Evolutionary conservation across 2,329 filamentous ascomycete genomes (phyloP).

Genomic region (Hypoxylon sp.): DNA sequence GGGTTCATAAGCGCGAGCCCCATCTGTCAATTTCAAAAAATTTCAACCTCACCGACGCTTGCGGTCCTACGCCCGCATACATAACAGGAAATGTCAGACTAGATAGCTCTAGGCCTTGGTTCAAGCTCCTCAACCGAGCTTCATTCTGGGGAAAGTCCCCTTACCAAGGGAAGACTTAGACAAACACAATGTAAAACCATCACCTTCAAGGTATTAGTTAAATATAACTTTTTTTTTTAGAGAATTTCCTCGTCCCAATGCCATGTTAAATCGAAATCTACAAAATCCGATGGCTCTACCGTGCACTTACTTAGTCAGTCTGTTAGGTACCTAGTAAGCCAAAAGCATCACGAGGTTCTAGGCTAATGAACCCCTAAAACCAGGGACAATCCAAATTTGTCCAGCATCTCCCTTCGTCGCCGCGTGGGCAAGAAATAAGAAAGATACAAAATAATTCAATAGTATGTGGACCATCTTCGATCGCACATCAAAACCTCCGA

Average conservation of each 20-base stretch:
- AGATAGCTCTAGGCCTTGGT: slow-evolving; percentile 27
- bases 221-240: slow-evolving; percentile 1
- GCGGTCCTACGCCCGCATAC: slow-evolving; percentile 11
- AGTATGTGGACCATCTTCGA: slow-evolving; percentile 40
- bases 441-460: slow-evolving; percentile 33
- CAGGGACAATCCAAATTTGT: slow-evolving; percentile 23
- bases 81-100: slow-evolving; percentile 20
- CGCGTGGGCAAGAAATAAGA: slow-evolving; percentile 30
- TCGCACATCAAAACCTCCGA: slow-evolving; percentile 40
- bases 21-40: slow-evolving; percentile 40
- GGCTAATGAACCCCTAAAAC: slow-evolving; percentile 8
- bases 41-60: slow-evolving; percentile 37
- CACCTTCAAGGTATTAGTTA: slow-evolving; percentile 9
- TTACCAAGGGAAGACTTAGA: slow-evolving; percentile 9
- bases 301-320: neutral
- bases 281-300: neutral
- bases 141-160: slow-evolving; percentile 27
- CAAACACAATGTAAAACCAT: slow-evolving; percentile 7
- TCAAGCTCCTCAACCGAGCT: slow-evolving; percentile 16
- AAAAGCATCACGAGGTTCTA: neutral
- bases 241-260: slow-evolving; percentile 4
- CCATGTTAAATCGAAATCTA: slow-evolving; percentile 8
- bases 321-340: neutral
- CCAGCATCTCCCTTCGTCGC: slow-evolving; percentile 29
- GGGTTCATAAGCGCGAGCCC: slow-evolving; percentile 40